phyloP scores from a whole-genome alignment of 257 asterid genomes.

The Solanum neorickii region DNA sequence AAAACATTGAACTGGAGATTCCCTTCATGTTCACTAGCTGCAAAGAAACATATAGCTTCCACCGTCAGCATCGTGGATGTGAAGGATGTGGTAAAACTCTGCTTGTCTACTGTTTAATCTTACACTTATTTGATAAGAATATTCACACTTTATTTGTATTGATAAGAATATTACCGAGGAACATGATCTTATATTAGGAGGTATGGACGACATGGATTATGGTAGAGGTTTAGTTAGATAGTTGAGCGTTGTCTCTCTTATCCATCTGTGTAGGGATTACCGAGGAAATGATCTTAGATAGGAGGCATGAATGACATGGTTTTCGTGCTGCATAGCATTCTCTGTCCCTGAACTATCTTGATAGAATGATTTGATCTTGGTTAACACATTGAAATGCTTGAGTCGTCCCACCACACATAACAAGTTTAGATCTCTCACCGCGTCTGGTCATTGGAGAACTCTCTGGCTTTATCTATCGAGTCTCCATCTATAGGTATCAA shows the following conservation, averaged over 20 bases:
- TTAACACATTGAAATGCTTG: background rate
- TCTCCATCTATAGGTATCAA: background rate
- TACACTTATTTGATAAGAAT: background rate
- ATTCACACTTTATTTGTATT: background rate
- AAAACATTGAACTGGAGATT: conserved; percentile 54
- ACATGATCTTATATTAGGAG: background rate
- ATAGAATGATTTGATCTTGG: background rate
- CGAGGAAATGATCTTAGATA: background rate
- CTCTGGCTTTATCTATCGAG: background rate
- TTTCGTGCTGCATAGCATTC: background rate
- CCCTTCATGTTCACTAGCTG: conserved; percentile 66
- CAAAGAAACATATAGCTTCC: conserved; percentile 64
- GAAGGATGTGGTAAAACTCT: conserved; percentile 45
- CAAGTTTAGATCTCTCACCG: background rate
- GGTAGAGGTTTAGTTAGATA: background rate
- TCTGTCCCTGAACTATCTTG: background rate
- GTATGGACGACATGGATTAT: background rate
- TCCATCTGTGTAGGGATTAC: background rate
- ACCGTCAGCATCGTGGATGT: conserved; percentile 73
- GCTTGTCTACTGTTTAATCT: background rate
- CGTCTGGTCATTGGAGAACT: background rate
- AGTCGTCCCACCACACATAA: background rate
- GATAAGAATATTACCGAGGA: background rate
- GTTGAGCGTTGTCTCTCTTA: background rate
- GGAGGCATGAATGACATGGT: background rate